Evolutionary conservation across 371 early-diverging fungal genomes (phyloP).

Genomic region (Quaeritorhiza haematococci): DNA sequence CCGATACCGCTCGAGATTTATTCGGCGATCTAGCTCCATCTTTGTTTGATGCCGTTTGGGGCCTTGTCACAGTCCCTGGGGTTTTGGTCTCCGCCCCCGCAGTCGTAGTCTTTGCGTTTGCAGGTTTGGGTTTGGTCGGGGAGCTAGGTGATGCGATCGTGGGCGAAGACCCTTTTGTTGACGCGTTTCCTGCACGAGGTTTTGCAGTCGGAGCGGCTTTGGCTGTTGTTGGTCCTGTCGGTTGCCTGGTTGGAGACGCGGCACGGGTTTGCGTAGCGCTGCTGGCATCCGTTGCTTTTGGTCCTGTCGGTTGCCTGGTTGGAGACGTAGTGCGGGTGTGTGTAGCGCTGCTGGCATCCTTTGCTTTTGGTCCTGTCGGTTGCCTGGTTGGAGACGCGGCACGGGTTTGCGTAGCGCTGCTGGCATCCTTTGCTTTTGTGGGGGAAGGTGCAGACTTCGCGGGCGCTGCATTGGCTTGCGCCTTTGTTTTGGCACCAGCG

Average conservation of each 20-base stretch:
- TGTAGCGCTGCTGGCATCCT: conserved; percentile 2
- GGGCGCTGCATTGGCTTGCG: too few species aligned
- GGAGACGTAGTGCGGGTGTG: conserved; percentile 1
- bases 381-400: background rate
- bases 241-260: background rate
- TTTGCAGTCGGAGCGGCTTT: conserved; percentile 8
- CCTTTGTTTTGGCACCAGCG: too few species aligned
- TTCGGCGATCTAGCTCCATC: conserved; percentile 25
- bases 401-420: conserved; percentile 1
- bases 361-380: background rate
- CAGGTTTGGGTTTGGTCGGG: background rate
- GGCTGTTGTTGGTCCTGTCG: background rate
- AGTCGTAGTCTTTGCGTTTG: background rate
- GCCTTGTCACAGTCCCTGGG: too few species aligned
- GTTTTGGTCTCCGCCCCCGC: too few species aligned
- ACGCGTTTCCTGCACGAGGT: background rate
- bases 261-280: conserved; percentile 2
- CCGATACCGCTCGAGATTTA: too few species aligned
- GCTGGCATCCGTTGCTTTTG: background rate
- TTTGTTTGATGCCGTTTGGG: conserved; percentile 15
- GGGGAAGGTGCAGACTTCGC: too few species aligned
- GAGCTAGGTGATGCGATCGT: background rate
- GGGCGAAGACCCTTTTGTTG: conserved; percentile 6
- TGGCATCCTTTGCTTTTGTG: background rate
- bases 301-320: too few species aligned